Base-by-base conservation (phyloP, 805 yeast species). In the Candida chilensis region DNA sequence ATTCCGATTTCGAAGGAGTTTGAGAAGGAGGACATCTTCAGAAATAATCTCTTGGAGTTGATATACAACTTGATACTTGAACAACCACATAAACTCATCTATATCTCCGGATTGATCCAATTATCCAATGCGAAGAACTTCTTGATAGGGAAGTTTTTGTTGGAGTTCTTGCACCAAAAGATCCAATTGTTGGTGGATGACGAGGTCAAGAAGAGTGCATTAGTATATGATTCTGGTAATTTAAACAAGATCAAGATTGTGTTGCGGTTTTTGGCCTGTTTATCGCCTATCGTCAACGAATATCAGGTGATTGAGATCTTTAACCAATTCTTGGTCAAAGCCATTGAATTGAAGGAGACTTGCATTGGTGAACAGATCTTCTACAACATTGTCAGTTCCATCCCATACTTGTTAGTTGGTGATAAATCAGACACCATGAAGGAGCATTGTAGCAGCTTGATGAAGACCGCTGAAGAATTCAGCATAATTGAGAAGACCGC, bases 31-130 rank as follows among this genome's bases (percentile, higher is more conserved):
- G 77, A 71, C 35, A 64, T 64, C 30, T 71, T 79, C 37, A 64
- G 84, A 35, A 57, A 55, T 20, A 72, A 79, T 3, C 57, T 84
- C 14, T 54, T 84, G 35, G 64, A 67, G 29, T 81, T 84, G 2
- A 47, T 87, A 16, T 67, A 69, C 32, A 84, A 94, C 2, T 69
- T 83, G 27, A 64, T 80, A 8, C 55, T 71, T 17, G 97, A 92
- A 52, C 96, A 90, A 52, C 97, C 99, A 0, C 95, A 88, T 38
- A 92, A 88, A 50, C 71, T 80, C 35, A 74, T 78, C 10, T 70
- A 78, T n/a, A 53, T 90, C 34, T 70, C 86, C 17, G 74, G 78
- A 6, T 61, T 86, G 39, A 57, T 87, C 4, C 67, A 78, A 44
- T 60, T 77, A 15, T 75, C 84, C 28, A 78, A 81, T 54, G 62